Base-by-base conservation (phyloP, 441 rosid genomes). In the Adansonia grandidieri region DNA sequence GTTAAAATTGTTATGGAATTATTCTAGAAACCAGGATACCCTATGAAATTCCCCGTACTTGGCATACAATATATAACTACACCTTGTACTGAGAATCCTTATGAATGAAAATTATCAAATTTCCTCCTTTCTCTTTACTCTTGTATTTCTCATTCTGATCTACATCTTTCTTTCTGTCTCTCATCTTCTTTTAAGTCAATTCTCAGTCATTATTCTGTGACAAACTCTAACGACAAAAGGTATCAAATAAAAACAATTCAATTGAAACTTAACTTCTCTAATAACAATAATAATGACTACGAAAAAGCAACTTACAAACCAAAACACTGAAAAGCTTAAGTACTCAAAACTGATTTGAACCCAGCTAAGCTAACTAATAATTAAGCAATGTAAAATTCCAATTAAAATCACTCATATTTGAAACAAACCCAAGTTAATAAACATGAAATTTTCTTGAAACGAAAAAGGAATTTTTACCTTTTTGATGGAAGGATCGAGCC, bases 401-500 rank as follows among this genome's bases (percentile, higher is more conserved):
- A 4, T 9, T n/a, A 37, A 64, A 53, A 71, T 24, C 42, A 32
- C 47, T 28, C 62, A 40, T 56, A 5, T n/a, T 72, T 13, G 64
- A 72, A 56, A 56, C 40, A 69, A 69, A 5, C n/a, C 57, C 57
- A 47, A 13, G 5, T 47, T 13, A 47, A 45, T 10, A 47, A 47
- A 20, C 37, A 19, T 5, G 9, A 72, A 10, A 10, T n/a, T 17
- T 28, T 3, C 11, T 13, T 17, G 5, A 19, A 40, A 9, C 14
- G 61, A 17, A 32, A 17, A 9, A 14, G 28, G 3, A 32, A 58
- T 13, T 20, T 22, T 28, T 50, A 91, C 98, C 95, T 96, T 96
- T 85, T 94, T 96, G 80, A 96, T 94, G 48, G 99, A 96, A 22
- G 99, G 98, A 79, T 94, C 99, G 68, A 94, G 98, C 99, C 99